Base-by-base conservation (phyloP, 441 rosid genomes). In the Populus trichocarpa region DNA sequence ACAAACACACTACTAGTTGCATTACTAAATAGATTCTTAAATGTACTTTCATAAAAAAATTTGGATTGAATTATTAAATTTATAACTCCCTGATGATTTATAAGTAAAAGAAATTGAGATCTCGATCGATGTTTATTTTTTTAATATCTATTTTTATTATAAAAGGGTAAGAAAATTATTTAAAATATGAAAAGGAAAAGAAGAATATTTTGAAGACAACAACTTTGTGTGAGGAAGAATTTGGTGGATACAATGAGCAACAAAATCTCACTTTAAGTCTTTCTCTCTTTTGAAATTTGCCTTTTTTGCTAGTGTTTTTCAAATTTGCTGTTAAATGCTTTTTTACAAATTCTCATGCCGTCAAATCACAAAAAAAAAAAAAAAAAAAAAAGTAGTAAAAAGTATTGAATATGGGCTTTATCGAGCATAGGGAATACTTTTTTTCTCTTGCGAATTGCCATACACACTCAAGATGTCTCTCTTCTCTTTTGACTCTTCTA, bases 381-480 rank as follows among this genome's bases (percentile, higher is more conserved):
- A 30, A 3, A 30, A 33, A 53, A 38, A 74, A 76, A 80, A 66
- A 73, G 75, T 22, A 72, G 36, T 28, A 35, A 79, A 69, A 70
- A 32, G 68, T 11, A 69, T 66, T 59, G 23, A 70, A 63, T 23
- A 72, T 73, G 78, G 77, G 68, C 86, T 86, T 84, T 83, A 83
- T 82, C 77, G 84, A 87, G 85, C 82, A 87, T 70, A 77, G 83
- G 84, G 79, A 74, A 70, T 72, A 72, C 81, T 75, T 83, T 80
- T 78, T 14, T 30, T 30, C 16, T 70, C 23, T 66, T 66, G 16
- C 66, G 4, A 30, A 30, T 74, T 18, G 71, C 69, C 74, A 77
- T 80, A 23, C 76, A 75, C 46, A 81, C 80, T 82, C 85, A 81
- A 82, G 69, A 38, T 85, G 90, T 87, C 83, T 72, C 73, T 72